A percentile compares a stretch with the other conserved stretches of the same genome.
These are phyloP conservation scores for Hypoxylon sp. DNA, from an alignment of 2,329 filamentous ascomycete species.

Conservation along the genomic window DNA sequence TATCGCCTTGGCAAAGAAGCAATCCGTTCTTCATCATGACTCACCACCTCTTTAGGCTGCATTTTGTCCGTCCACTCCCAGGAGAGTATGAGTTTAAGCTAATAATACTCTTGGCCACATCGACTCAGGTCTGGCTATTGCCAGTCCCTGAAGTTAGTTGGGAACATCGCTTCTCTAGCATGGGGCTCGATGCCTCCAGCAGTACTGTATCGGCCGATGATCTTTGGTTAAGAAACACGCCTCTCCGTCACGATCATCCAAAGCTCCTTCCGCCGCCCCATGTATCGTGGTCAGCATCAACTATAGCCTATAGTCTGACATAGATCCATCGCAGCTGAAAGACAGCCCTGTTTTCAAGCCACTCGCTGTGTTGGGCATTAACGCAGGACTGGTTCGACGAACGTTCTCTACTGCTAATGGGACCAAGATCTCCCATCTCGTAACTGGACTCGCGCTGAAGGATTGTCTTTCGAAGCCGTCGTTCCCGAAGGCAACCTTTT, in stretches of 20 bases:
- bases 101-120: constrained; percentile 6
- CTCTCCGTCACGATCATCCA: constrained; percentile 3
- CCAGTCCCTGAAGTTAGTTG: not conserved
- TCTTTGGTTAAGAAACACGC: not conserved
- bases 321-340: constrained; percentile 34
- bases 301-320: constrained; percentile 29
- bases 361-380: not conserved
- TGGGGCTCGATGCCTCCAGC: constrained; percentile 12
- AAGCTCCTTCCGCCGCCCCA: constrained; percentile 17
- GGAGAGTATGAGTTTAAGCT: not conserved
- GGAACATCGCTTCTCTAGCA: constrained; percentile 20
- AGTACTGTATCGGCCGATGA: constrained; percentile 1
- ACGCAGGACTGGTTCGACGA: not conserved
- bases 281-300: constrained; percentile 16
- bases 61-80: not conserved
- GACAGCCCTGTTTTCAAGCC: constrained; percentile 11
- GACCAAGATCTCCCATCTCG: not conserved
- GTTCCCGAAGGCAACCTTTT: not conserved
- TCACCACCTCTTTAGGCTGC: constrained; percentile 18
- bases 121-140: not conserved
- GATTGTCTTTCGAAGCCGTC: constrained; percentile 1
- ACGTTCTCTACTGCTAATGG: not conserved
- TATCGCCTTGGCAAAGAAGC: constrained; percentile 25
- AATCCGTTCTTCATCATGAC: constrained; percentile 21
- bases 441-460: not conserved